Evolutionary conservation across 495 filamentous ascomycete genomes (phyloP), one percentile per base, ranked within the genome.

Genomic region (Chaetomidium leptoderma): DNA sequence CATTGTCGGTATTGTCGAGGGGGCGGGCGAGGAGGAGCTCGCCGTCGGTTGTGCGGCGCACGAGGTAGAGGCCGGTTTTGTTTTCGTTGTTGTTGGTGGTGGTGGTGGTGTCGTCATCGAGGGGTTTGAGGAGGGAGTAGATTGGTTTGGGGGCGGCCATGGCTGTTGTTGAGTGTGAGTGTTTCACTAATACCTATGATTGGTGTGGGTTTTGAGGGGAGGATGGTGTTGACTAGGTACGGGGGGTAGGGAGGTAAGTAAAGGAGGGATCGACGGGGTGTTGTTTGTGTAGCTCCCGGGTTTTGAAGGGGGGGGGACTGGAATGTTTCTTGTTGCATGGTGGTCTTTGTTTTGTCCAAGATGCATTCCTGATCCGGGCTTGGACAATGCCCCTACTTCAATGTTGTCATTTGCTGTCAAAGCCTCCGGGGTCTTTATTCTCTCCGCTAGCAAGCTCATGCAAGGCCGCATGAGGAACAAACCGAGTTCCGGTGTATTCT

Each of bases 21-120:
- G 46, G 35, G 13, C 55, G 29, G 32, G 39, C 64, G 26, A 71
- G 23, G 42, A 71, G 40, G 23, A 43, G 23, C 37, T 60, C 60
- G 50, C 62, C 64, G 58, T 69, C 68, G 32, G 19, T 32, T 9
- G 37, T 53, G 52, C 68, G 68, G 11, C 59, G 57, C 33, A 69
- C 60, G 46, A 71, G 58, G 54, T 52, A 45, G 36, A 44, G 57
- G 8, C 17, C 33, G n/a, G n/a, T n/a, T n/a, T n/a, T n/a, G n/a
- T n/a, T n/a, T n/a, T n/a, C n/a, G n/a, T n/a, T n/a, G n/a, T n/a
- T n/a, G n/a, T n/a, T n/a, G n/a, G n/a, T n/a, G n/a, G n/a, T n/a
- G n/a, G n/a, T n/a, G n/a, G n/a, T n/a, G n/a, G n/a, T n/a, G n/a
- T n/a, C n/a, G 35, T 27, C 10, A 11, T 17, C 14, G 40, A 60